Evolutionary conservation across 352 stramenopile genomes (phyloP), one percentile per base, ranked within the genome.

Genomic region (Globisporangium uncinulatum): DNA sequence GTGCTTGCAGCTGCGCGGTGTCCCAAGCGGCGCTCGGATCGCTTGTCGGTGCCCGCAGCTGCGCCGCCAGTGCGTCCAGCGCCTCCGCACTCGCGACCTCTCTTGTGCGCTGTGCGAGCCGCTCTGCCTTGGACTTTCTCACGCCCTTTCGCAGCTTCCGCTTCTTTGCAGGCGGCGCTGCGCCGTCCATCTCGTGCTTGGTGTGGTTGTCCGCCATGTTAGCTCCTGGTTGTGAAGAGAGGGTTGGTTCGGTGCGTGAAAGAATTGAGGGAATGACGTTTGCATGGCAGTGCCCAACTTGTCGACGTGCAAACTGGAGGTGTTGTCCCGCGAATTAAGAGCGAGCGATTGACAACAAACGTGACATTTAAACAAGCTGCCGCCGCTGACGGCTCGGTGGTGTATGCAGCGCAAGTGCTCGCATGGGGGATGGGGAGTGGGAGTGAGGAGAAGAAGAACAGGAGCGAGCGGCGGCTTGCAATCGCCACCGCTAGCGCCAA

Each of bases 1-100:
- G 65, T 14, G 77, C 76, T 34, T 88, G 43, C 46, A 62, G 68
- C 58, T 89, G 79, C 19, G 79, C 81, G 21, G 63, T 58, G 57
- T 92, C 82, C 82, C 82, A 92, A 17, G 78, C 66, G 15, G 43
- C 47, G 24, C 52, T 65, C 15, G 32, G 48, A 29, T 46, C 29
- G 39, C 54, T 61, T n/a, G 54, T 36, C 8, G 37, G 52, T 1
- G 54, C 53, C 17, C 20, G 41, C 3, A 65, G 41, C 46, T 57
- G 48, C 10, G 15, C 19, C 17, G 5, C 34, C 1, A 64, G 45
- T 15, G 45, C 41, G 29, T 45, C 48, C n/a, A 65, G 59, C 11
- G 54, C 54, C 21, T 48, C 57, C 1, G 51, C 13, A 14, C 29
- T 24, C 1, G 17, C 42, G 11, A 20, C 19, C 21, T 48, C 20